Conservation (phyloP, 2,329 filamentous ascomycete genomes). For the Colletotrichum sp. region DNA sequence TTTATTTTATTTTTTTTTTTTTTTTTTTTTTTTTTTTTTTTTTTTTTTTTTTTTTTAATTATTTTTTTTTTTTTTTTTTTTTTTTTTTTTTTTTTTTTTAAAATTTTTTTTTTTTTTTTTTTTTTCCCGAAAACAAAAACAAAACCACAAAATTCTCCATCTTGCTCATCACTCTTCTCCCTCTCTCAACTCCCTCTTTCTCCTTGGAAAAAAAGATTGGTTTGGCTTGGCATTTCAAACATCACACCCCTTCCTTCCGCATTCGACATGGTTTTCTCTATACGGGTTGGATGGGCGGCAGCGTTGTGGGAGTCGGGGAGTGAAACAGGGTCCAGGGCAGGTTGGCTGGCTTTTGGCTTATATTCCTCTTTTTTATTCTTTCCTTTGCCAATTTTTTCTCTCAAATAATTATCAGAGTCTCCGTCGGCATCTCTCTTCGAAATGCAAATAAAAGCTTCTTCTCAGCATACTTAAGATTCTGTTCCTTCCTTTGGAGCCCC, state of each 20-base stretch:
- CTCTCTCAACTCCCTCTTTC: background rate
- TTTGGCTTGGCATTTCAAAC: constrained; percentile 9
- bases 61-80: too few species aligned
- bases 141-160: background rate
- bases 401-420: background rate
- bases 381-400: background rate
- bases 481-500: background rate
- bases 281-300: constrained; percentile 22
- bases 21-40: too few species aligned
- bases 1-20: too few species aligned
- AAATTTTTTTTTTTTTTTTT: too few species aligned
- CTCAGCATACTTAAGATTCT: background rate
- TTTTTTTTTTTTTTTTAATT: too few species aligned
- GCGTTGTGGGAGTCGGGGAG: constrained; percentile 26
- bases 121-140: background rate
- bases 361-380: background rate
- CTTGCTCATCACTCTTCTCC: background rate
- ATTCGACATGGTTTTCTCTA: constrained; percentile 16
- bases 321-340: constrained; percentile 16
- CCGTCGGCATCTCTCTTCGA: background rate
- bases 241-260: background rate
- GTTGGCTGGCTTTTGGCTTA: constrained; percentile 12
- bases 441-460: background rate
- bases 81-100: too few species aligned
- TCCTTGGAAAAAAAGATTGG: background rate